phyloP scores from a whole-genome alignment of 371 early-diverging fungal species.

The Phascolomyces articulosus region DNA sequence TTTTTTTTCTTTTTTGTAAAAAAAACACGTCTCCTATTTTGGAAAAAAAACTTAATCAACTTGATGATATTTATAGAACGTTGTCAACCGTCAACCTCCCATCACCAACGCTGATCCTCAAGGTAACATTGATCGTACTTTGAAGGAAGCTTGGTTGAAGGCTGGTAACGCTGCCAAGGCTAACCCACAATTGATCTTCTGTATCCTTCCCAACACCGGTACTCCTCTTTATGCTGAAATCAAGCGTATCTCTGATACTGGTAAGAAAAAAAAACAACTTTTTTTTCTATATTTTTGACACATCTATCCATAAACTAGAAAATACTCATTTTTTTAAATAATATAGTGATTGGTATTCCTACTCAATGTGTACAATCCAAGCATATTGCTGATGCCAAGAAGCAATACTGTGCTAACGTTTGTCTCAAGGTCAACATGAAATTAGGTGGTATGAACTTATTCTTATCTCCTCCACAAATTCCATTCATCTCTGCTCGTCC shows the following conservation, averaged over 20 bases:
- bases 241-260: constrained; percentile 93
- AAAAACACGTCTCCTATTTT: background rate
- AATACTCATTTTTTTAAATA: no score
- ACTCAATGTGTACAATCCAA: constrained; percentile 90
- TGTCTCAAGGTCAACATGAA: constrained; percentile 91
- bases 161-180: constrained; percentile 75
- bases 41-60: no score
- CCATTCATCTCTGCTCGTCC: constrained; percentile 72
- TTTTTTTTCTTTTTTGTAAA: background rate
- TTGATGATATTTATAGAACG: constrained; percentile 41
- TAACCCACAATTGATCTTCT: constrained; percentile 78
- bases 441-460: constrained; percentile 78
- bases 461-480: constrained; percentile 60
- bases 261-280: background rate
- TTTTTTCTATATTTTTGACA: no score
- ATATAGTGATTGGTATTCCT: constrained; percentile 80
- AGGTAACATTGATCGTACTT: constrained; percentile 64
- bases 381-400: constrained; percentile 63
- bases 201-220: constrained; percentile 88
- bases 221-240: constrained; percentile 90
- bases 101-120: constrained; percentile 72
- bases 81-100: constrained; percentile 67
- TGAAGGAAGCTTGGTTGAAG: constrained; percentile 73
- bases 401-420: constrained; percentile 74
- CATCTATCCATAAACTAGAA: no score